Evolutionary conservation across 2,329 filamentous ascomycete species (phyloP), one percentile per base, ranked within the genome.

Genomic region (Trichoderma sp.): DNA sequence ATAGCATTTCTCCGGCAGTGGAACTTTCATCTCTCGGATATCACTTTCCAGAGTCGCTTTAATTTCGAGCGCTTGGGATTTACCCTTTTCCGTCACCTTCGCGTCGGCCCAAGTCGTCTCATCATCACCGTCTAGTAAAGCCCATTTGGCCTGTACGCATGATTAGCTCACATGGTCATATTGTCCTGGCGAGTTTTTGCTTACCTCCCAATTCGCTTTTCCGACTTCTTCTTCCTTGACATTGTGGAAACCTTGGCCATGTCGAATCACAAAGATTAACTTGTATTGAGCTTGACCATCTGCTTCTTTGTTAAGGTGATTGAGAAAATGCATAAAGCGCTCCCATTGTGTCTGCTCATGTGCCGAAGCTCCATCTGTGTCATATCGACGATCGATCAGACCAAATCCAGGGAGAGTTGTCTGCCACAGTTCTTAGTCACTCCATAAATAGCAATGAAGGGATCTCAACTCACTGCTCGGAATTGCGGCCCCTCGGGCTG

Each of bases 131-230:
- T 43, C 39, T 9, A 43, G 18, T 7, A 43, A 43, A 43, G 39
- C 39, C 39, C 39, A 43, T 43, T 43, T 43, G 39, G 39, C 39
- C 39, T 43, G 36, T 18, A 1, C 1, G 0, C 15, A 8, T 8
- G 1, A 15, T 43, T 43, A 43, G 39, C 7, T 9, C 7, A 9
- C 39, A 4, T 43, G 15, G 6, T 43, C 36, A 43, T 9, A 43
- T n/a, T 43, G 15, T 3, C 2, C 7, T n/a, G 1, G 4, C 39
- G 0, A 0, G 3, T 43, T 15, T 43, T 43, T 43, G 1, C 15
- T 43, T 3, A n/a, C 39, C 39, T 43, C 39, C 39, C 39, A 43
- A 3, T n/a, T 15, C 3, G 7, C 39, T 43, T 15, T 43, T 3
- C 39, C 39, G 18, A 43, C 39, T n/a, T 43, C 7, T 3, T 15